Conservation (phyloP, 306 rosid genomes). For the Pyrus betulifolia region DNA sequence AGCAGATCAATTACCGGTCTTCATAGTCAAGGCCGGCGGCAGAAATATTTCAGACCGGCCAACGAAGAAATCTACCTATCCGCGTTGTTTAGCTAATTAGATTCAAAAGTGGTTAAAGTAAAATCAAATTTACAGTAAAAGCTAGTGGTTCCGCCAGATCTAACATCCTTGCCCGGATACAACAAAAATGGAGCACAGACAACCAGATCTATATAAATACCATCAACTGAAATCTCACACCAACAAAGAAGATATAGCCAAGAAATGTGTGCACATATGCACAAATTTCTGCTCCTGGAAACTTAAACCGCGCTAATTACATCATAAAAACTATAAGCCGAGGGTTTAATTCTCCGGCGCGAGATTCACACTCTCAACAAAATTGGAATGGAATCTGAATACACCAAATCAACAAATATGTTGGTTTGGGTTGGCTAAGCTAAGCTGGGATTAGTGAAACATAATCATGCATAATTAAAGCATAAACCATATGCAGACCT, state of each 20-base stretch:
- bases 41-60: not conserved
- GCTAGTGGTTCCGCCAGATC: not conserved
- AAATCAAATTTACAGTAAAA: not conserved
- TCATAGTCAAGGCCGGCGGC: not conserved
- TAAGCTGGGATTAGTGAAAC: not conserved
- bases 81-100: not conserved
- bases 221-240: not conserved
- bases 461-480: not conserved
- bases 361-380: not conserved
- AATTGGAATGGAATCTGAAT: not conserved
- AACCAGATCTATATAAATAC: not conserved
- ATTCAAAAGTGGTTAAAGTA: not conserved
- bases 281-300: conserved; percentile 7
- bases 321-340: not conserved
- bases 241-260: not conserved
- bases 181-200: not conserved
- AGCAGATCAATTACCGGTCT: not conserved
- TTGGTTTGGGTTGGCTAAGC: not conserved
- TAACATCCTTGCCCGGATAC: not conserved
- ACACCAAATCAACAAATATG: not conserved
- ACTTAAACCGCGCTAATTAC: not conserved
- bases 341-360: not conserved
- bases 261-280: not conserved
- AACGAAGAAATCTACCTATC: not conserved
- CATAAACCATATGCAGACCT: not conserved